Percentiles rank a stretch among this genome's conserved stretches.
phyloP scores from a whole-genome alignment of 495 filamentous ascomycete species.

The Penicillium riverlandense region DNA sequence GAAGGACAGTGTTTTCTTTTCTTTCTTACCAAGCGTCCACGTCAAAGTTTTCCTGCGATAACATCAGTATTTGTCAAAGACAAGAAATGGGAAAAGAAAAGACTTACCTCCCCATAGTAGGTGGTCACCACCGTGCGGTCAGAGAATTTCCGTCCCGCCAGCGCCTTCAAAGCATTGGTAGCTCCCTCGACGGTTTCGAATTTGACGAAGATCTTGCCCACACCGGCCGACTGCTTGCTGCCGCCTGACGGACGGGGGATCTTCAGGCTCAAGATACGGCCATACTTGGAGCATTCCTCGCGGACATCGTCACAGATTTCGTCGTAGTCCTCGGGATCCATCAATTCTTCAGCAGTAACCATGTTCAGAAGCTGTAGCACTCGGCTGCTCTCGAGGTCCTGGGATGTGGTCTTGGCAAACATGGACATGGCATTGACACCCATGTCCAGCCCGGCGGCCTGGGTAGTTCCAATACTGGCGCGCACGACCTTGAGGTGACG shows the following conservation, averaged over 20 bases:
- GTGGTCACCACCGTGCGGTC: conserved; percentile 94
- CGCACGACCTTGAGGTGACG: conserved; percentile 76
- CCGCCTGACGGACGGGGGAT: conserved; percentile 80
- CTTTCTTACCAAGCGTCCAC: conserved; percentile 18
- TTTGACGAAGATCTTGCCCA: conserved; percentile 96
- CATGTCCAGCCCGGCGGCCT: conserved; percentile 86
- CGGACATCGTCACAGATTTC: conserved; percentile 91
- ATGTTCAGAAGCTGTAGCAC: conserved; percentile 94
- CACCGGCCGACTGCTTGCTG: conserved; percentile 74
- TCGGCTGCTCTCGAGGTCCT: conserved; percentile 64
- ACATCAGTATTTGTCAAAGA: conserved; percentile 51
- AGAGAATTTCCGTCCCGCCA: conserved; percentile 91
- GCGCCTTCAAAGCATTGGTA: conserved; percentile 72
- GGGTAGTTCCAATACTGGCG: conserved; percentile 86
- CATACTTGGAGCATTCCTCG: conserved; percentile 90
- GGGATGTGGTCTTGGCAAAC: conserved; percentile 87
- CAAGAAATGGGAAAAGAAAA: conserved; percentile 48
- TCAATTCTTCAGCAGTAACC: conserved; percentile 92
- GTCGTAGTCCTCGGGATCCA: conserved; percentile 90
- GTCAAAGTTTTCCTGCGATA: conserved; percentile 17
- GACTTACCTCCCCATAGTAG: conserved; percentile 88
- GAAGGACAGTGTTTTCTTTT: neutral
- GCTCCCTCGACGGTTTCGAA: conserved; percentile 73
- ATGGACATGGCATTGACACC: conserved; percentile 98
- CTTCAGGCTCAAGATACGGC: conserved; percentile 75